phyloP scores from a whole-genome alignment of 257 asterid species.

The Salvia miltiorrhiza region DNA sequence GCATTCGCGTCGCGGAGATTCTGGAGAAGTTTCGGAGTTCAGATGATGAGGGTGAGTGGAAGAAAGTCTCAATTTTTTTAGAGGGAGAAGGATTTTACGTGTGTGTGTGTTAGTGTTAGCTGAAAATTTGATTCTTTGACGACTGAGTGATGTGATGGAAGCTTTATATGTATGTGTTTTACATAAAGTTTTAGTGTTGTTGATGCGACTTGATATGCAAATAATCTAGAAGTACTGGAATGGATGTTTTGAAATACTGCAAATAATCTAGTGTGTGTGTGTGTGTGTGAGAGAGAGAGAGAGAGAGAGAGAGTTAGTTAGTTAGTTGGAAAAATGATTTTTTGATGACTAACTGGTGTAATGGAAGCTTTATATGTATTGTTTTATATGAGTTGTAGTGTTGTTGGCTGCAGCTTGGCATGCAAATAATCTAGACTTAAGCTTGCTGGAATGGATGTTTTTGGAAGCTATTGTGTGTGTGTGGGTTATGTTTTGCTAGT shows the following conservation, averaged over 20 bases:
- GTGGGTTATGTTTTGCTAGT: background rate
- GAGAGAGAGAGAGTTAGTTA: too few species aligned
- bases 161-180: background rate
- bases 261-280: too few species aligned
- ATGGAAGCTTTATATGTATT: background rate
- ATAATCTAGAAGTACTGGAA: too few species aligned
- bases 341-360: background rate
- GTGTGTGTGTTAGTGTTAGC: background rate
- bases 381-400: background rate
- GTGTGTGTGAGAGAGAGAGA: too few species aligned
- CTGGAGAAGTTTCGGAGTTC: slow-evolving; percentile 58
- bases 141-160: background rate
- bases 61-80: background rate
- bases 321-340: background rate
- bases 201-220: too few species aligned
- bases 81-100: background rate
- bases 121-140: background rate
- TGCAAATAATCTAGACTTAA: background rate
- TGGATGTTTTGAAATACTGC: too few species aligned
- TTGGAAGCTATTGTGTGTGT: background rate
- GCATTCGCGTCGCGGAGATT: slow-evolving; percentile 42
- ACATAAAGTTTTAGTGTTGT: too few species aligned
- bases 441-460: background rate
- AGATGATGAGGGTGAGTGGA: slow-evolving; percentile 41
- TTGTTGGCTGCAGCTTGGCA: background rate